Percentiles rank a stretch among this genome's conserved stretches.
Evolutionary conservation across 768 basidiomycete genomes (phyloP).

Genomic region (Russula abietina): DNA sequence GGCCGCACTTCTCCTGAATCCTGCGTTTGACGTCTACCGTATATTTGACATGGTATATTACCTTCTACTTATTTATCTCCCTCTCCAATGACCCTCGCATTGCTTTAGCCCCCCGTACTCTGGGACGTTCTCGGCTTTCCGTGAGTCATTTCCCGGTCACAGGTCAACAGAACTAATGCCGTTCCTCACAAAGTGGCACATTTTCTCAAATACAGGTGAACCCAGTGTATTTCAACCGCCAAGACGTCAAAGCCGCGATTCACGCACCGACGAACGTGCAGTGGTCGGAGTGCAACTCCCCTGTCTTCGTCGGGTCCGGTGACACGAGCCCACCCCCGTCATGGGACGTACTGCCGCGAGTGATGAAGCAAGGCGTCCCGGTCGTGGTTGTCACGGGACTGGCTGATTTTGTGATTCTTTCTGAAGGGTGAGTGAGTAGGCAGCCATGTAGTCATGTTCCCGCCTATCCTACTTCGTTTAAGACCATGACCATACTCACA

Average conservation of each 20-base stretch:
- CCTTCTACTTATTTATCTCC: no score
- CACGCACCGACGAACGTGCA: slow-evolving; percentile 19
- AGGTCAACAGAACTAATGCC: neutral
- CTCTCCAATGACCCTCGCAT: neutral
- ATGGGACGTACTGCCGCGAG: slow-evolving; percentile 12
- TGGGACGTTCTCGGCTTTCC: slow-evolving; percentile 25
- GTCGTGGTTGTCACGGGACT: slow-evolving; percentile 17
- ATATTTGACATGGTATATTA: slow-evolving; percentile 23
- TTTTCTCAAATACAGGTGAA: slow-evolving; percentile 18
- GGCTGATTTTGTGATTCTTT: slow-evolving; percentile 12
- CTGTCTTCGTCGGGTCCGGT: slow-evolving; percentile 7
- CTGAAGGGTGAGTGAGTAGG: slow-evolving; percentile 20
- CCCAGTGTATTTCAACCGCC: slow-evolving; percentile 24
- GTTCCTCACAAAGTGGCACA: slow-evolving; percentile 15
- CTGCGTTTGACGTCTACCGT: slow-evolving; percentile 22
- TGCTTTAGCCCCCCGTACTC: slow-evolving; percentile 15
- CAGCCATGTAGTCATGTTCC: neutral
- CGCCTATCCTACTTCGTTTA: neutral
- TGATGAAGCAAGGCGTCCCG: slow-evolving; percentile 11
- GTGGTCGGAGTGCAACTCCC: slow-evolving; percentile 21
- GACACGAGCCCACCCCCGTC: slow-evolving; percentile 9
- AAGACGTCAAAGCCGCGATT: slow-evolving; percentile 24
- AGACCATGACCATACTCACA: neutral
- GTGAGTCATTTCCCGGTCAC: neutral
- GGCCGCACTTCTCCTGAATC: slow-evolving; percentile 19